Base-by-base conservation (phyloP, 495 filamentous ascomycete genomes). In the Glonium stellatum region DNA sequence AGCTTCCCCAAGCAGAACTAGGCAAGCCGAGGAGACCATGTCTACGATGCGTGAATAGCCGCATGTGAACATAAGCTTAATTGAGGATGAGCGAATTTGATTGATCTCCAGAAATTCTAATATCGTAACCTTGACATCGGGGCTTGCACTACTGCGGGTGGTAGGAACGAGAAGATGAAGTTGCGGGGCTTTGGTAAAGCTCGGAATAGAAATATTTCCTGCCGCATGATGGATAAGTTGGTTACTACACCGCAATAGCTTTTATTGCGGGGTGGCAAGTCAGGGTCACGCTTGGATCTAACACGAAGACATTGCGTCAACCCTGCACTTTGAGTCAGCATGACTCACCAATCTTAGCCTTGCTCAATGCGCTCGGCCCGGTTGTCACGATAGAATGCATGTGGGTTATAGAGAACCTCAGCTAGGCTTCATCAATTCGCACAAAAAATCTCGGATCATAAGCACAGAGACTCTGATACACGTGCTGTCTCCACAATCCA, bases 1-100 rank as follows among this genome's bases (percentile, higher is more conserved):
- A 13, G 21, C 21, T 19, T 48, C 18, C 46, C 10, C 11, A 19
- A 48, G 21, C 6, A 13, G 19, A 9, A 48, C n/a, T n/a, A n/a
- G n/a, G n/a, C n/a, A 13, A n/a, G 46, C 46, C 46, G 46, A 48
- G 46, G 46, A 48, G 19, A 48, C 46, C 46, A 48, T 48, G 46
- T 22, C 21, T n/a, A 10, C 46, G 19, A 6, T 18, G 46, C 46
- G 21, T 48, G 5, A 48, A 48, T 18, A 22, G 46, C 46, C 19
- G 19, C 46, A 48, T 48, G 46, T 48, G 46, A 48, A 19, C 21
- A 48, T 9, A 48, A 48, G 46, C 46, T 48, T 48, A 48, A 48
- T 9, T 9, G 6, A 19, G 21, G 6, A 39, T 39, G 36, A 39
- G 36, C 8, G 36, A 39, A 39, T 39, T 39, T 39, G 36, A 39